Evolutionary conservation across 306 rosid species (phyloP), one percentile per base, ranked within the genome.

Genomic region (Medicago ruthenica): DNA sequence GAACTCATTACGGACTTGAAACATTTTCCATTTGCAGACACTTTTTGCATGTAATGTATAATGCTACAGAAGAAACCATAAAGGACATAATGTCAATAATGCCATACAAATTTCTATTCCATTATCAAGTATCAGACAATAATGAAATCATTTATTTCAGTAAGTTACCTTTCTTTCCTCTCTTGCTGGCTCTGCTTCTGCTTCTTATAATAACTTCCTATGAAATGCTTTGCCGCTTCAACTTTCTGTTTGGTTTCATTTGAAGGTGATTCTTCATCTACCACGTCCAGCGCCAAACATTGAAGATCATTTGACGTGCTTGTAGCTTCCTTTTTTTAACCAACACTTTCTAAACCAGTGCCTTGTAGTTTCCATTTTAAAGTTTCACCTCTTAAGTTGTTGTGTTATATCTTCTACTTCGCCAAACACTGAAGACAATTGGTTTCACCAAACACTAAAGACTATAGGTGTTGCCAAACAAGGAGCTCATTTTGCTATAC

Each of bases 181-280:
- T n/a, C n/a, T n/a, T n/a, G n/a, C n/a, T n/a, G n/a, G n/a, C n/a
- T n/a, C n/a, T 90, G 89, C 97, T 87, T 90, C 60, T 90, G 97
- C 42, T 88, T 67, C 86, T 88, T 90, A 77, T 92, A 92, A 80
- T 90, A 96, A 80, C 87, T 92, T 78, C 90, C 97, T 15, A 92
- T 90, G 71, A 88, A 92, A 79, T 92, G 96, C 89, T 92, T 92
- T 0, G 97, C 97, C 10, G 93, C 97, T 51, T 81, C 97, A 24
- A 85, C 97, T 81, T 76, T 92, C 86, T 87, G 89, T 40, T 88
- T 76, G 2, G 97, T 90, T 27, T 66, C 86, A 63, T 34, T 82
- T 8, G 97, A 92, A 45, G 93, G 93, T 7, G 82, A 83, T 20
- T 88, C 93, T 37, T 91, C 27, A 24, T 24, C 3, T 24, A 24